Percentiles rank a stretch among this genome's conserved stretches.
phyloP scores from a whole-genome alignment of 306 rosid genomes.

The Delonix regia region DNA sequence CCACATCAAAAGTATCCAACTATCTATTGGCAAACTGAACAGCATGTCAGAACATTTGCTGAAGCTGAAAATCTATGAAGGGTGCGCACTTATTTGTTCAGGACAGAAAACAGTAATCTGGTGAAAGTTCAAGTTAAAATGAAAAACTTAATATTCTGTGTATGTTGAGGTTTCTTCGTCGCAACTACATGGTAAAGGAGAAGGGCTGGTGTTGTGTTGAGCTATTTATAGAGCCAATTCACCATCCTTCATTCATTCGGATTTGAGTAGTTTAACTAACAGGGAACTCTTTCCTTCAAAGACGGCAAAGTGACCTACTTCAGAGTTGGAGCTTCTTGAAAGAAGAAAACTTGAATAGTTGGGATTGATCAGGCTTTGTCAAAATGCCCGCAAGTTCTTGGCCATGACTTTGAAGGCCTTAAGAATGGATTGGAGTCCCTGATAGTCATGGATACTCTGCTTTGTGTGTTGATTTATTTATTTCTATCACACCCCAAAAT shows the following conservation, averaged over 20 bases:
- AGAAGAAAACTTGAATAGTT: conserved; percentile 78
- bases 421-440: conserved; percentile 24
- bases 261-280: conserved; percentile 32
- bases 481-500: too few species aligned
- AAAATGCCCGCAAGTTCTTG: conserved; percentile 74
- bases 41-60: conserved; percentile 28
- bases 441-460: conserved; percentile 35
- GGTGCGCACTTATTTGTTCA: conserved; percentile 59
- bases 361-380: conserved; percentile 64
- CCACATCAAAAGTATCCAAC: conserved; percentile 51
- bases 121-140: conserved; percentile 68
- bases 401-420: conserved; percentile 70
- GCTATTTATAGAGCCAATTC: conserved; percentile 65
- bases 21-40: conserved; percentile 51
- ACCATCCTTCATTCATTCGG: conserved; percentile 40
- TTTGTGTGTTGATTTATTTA: conserved; percentile 54
- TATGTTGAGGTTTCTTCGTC: conserved; percentile 58
- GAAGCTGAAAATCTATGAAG: conserved; percentile 42
- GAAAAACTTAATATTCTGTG: conserved; percentile 48
- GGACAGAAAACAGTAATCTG: conserved; percentile 68
- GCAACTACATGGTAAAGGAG: conserved; percentile 34
- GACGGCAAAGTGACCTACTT: conserved; percentile 65
- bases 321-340: conserved; percentile 64
- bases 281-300: too few species aligned
- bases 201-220: conserved; percentile 59